Base-by-base conservation (phyloP, 805 yeast genomes). In the Tetrapisispora arboricola region DNA sequence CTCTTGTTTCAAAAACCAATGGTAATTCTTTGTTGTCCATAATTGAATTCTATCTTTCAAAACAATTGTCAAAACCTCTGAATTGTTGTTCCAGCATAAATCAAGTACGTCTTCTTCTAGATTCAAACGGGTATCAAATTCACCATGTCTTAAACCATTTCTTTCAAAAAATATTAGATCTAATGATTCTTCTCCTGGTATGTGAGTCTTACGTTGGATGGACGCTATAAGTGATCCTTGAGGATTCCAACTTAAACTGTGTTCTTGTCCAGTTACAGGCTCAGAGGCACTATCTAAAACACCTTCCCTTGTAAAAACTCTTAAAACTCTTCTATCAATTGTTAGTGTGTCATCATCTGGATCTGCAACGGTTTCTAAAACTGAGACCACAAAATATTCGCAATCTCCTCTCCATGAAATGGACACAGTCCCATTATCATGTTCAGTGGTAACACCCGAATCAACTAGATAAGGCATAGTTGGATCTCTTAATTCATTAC, bases 321-420 rank as follows among this genome's bases (percentile, higher is more conserved):
- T 71, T 25, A 92, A 67, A 13, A 81, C 88, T 60, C 98, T 74
- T 57, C 95, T 71, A 33, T 66, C 63, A 13, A 61, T 57, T 42
- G 46, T 53, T 18, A 50, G 64, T 9, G 40, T 15, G 37, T 36
- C 66, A 9, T 61, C 59, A 12, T 60, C 67, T 25, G 62, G 64
- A 47, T 69, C 73, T 13, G 60, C 62, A 2, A 67, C 57, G 10
- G 67, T 65, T 51, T 83, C 94, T 25, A 78, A 61, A 0, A 81
- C 67, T 18, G 80, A 72, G 1, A 92, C 67, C 1, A 83, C 76
- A 50, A 92, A 80, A 54, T 64, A 87, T 48, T 84, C 88, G 54
- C 95, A 83, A 58, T 92, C 98, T 13, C 96, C 96, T 55, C 98
- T 75, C 99, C 99, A 92, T 32, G 95, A 78, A 15, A 92, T 72